These are phyloP conservation scores for Mycocentrospora acerina DNA, from an alignment of 2,329 filamentous ascomycete genomes.

Conservation along the genomic window DNA sequence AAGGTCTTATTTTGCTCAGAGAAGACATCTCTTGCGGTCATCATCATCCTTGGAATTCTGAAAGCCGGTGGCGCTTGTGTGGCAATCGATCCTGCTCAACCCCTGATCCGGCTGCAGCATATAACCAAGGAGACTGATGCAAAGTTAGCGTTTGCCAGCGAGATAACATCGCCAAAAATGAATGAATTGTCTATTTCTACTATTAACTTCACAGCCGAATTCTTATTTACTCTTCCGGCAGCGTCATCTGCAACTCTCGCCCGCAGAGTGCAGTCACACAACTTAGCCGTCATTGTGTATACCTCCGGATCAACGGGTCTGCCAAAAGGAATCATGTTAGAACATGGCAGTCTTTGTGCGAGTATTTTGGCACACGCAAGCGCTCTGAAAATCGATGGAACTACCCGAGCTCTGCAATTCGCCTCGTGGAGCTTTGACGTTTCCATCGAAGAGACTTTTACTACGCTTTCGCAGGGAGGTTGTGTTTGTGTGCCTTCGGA, in stretches of 20 bases:
- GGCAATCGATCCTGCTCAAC: conserved; percentile 14
- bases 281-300: conserved; percentile 61
- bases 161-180: no score
- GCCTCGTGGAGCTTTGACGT: conserved; percentile 53
- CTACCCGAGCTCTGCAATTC: conserved; percentile 47
- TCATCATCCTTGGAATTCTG: conserved; percentile 44
- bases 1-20: conserved; percentile 13
- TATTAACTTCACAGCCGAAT: conserved; percentile 74
- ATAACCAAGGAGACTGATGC: conserved; percentile 7
- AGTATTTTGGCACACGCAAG: conserved; percentile 3
- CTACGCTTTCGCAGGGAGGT: conserved; percentile 57
- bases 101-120: conserved; percentile 1
- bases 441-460: conserved; percentile 55
- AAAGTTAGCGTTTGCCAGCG: no score
- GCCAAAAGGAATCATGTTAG: conserved; percentile 61
- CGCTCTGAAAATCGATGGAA: conserved; percentile 32
- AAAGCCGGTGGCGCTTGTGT: conserved; percentile 48
- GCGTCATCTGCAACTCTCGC: conserved; percentile 3
- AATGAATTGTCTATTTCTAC: no score
- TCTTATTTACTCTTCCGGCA: conserved; percentile 65
- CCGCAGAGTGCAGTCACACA: conserved; percentile 21
- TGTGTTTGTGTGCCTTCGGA: conserved; percentile 61
- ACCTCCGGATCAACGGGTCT: conserved; percentile 44
- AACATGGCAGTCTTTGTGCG: conserved; percentile 47
- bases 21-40: conserved; percentile 19